These are phyloP conservation scores for Phenoliferia sp. DNA, from an alignment of 1,284 basidiomycete species.

Conservation along the genomic window DNA sequence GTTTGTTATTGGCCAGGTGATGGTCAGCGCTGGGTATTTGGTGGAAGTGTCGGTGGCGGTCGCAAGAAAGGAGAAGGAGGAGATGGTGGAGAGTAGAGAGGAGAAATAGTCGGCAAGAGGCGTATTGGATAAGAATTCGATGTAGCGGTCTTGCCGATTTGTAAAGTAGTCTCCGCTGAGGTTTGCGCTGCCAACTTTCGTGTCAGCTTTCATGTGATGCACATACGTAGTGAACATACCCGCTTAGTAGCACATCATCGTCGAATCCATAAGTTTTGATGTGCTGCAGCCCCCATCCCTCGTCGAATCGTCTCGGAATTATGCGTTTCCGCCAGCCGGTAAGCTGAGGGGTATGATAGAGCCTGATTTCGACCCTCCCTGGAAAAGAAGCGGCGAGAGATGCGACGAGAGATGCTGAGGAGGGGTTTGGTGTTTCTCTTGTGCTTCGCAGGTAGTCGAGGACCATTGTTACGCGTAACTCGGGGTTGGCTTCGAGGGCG, in stretches of 20 bases:
- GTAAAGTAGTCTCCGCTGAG: constrained; percentile 91
- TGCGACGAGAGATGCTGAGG: constrained; percentile 68
- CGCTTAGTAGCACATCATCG: constrained; percentile 84
- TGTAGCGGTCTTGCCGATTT: constrained; percentile 88
- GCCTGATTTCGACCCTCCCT: constrained; percentile 65
- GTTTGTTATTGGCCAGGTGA: constrained; percentile 22
- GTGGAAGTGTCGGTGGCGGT: constrained; percentile 22
- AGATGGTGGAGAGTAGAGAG: constrained; percentile 65
- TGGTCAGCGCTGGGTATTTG: constrained; percentile 8
- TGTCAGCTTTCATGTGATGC: background rate
- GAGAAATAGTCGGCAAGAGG: constrained; percentile 74
- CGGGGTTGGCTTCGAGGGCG: constrained; percentile 57
- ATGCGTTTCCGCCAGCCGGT: constrained; percentile 65
- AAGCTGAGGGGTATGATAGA: constrained; percentile 82
- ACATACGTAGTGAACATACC: constrained; percentile 58
- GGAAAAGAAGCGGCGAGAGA: constrained; percentile 69
- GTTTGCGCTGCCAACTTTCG: constrained; percentile 66
- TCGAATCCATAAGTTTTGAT: constrained; percentile 94
- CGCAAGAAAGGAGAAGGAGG: constrained; percentile 60
- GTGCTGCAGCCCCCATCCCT: constrained; percentile 98
- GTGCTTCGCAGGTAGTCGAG: constrained; percentile 90
- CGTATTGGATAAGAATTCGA: constrained; percentile 64
- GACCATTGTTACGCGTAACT: constrained; percentile 66
- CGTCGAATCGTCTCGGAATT: constrained; percentile 88
- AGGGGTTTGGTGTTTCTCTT: constrained; percentile 57